phyloP scores from a whole-genome alignment of 768 basidiomycete species.

The Hortiboletus campestris region DNA sequence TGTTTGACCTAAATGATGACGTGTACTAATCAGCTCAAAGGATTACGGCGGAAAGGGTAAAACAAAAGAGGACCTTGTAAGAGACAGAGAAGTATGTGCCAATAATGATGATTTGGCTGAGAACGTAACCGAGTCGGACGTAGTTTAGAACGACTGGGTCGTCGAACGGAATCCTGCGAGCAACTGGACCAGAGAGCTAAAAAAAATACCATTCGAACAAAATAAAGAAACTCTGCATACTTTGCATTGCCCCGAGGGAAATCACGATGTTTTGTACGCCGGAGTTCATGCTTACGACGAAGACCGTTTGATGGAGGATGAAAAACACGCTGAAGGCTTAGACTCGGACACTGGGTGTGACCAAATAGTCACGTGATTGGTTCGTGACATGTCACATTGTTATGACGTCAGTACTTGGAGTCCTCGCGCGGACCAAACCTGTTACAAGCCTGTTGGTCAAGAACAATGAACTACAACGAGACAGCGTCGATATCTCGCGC shows the following conservation, averaged over 20 bases:
- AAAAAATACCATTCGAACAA: neutral
- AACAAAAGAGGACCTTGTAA: conserved; percentile 46
- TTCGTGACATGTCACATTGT: conserved; percentile 15
- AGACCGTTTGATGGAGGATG: conserved; percentile 15
- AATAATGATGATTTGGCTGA: conserved; percentile 68
- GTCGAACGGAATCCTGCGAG: conserved; percentile 87
- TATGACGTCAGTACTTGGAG: conserved; percentile 22
- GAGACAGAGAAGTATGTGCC: conserved; percentile 81
- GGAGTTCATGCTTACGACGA: conserved; percentile 57
- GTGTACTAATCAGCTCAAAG: conserved; percentile 12
- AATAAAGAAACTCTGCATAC: conserved; percentile 37
- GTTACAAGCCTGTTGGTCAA: neutral
- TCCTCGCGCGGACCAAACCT: neutral
- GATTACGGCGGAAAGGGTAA: neutral
- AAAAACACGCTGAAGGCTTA: neutral
- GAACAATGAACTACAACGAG: conserved; percentile 41
- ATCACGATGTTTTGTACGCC: conserved; percentile 81
- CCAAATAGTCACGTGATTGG: conserved; percentile 10
- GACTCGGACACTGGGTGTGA: conserved; percentile 1
- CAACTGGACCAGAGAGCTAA: conserved; percentile 52
- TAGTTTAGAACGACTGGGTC: conserved; percentile 79
- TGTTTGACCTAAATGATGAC: conserved; percentile 66
- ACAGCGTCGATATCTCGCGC: conserved; percentile 60
- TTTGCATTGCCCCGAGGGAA: conserved; percentile 92
- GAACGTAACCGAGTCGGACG: conserved; percentile 81